Evolutionary conservation across 441 rosid species (phyloP), one percentile per base, ranked within the genome.

Genomic region (Viola pubescens): DNA sequence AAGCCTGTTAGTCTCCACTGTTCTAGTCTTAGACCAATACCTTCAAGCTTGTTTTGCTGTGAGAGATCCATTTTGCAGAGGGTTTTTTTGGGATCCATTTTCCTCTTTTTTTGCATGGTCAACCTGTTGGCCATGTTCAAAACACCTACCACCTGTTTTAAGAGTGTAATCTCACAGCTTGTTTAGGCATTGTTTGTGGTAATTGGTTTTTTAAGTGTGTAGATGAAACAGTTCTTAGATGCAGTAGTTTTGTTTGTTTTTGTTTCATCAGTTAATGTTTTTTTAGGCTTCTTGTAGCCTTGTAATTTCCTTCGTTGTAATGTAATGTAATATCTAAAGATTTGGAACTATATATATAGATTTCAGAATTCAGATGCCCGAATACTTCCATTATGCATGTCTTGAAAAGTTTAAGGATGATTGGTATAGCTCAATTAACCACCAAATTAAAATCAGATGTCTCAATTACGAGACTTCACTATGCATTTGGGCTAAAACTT

Each of bases 31-130:
- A 56, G 54, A 73, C 65, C 77, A 55, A 7, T 37, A 62, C 52
- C 37, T 40, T 52, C 41, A 68, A 65, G 62, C 71, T 51, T 63
- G 64, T 75, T 71, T 67, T 26, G 75, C 79, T 64, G 80, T 48
- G 66, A 64, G 75, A 37, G 74, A 26, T 53, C 54, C 42, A 64
- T 67, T 78, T 73, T 75, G 68, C 80, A 74, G 73, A 60, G 63
- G 75, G 73, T 39, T 51, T 64, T 50, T 61, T 56, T 9, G 39
- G 37, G 39, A 26, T 26, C 34, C 34, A 26, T 26, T 26, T 26
- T 26, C 34, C 34, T 54, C 7, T 0, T 2, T 64, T 77, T 76
- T 79, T 73, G 65, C 87, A 56, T 78, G 83, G 77, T 71, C 62
- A 42, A 55, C 51, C 37, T 50, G 19, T 58, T 38, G 52, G 57